Evolutionary conservation across 768 basidiomycete genomes (phyloP).

Genomic region (Amanita molliuscula): DNA sequence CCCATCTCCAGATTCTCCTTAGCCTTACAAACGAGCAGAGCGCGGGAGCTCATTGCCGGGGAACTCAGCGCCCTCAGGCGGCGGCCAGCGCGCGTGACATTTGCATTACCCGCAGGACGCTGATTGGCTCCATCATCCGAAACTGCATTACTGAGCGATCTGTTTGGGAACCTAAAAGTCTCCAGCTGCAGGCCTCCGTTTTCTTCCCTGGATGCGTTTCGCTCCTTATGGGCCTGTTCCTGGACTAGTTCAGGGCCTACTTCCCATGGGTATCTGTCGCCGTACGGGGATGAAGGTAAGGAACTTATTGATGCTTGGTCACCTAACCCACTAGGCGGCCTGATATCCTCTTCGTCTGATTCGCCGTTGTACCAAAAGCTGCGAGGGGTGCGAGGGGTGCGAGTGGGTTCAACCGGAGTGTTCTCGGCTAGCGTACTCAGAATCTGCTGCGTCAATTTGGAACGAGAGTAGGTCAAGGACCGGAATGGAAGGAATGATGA

Average conservation of each 20-base stretch:
- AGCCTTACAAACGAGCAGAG: conserved; percentile 17
- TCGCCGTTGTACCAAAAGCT: conserved; percentile 7
- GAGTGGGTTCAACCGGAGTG: not conserved
- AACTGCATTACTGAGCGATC: not conserved
- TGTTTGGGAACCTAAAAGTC: conserved; percentile 3
- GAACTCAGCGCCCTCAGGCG: conserved; percentile 23
- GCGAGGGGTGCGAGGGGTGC: not conserved
- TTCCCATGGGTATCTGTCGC: conserved; percentile 8
- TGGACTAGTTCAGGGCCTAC: not conserved
- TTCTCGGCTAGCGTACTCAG: not conserved
- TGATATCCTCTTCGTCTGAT: conserved; percentile 25
- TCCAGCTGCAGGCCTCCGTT: not conserved
- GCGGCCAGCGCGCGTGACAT: conserved; percentile 2
- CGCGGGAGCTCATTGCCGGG: conserved; percentile 29
- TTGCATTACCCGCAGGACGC: not conserved
- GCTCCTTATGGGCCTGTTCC: not conserved
- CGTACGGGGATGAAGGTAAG: conserved; percentile 25
- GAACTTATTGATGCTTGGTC: conserved; percentile 26
- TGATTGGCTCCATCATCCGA: not conserved
- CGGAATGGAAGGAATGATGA: not conserved
- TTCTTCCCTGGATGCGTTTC: not conserved
- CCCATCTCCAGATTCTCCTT: conserved; percentile 2
- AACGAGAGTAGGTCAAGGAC: conserved; percentile 1
- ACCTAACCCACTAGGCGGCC: conserved; percentile 35
- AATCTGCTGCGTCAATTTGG: not conserved